A percentile compares a stretch with the other conserved stretches of the same genome.
These are phyloP conservation scores for Leccinum obscurum DNA, from an alignment of 768 basidiomycete genomes.

Conservation along the genomic window DNA sequence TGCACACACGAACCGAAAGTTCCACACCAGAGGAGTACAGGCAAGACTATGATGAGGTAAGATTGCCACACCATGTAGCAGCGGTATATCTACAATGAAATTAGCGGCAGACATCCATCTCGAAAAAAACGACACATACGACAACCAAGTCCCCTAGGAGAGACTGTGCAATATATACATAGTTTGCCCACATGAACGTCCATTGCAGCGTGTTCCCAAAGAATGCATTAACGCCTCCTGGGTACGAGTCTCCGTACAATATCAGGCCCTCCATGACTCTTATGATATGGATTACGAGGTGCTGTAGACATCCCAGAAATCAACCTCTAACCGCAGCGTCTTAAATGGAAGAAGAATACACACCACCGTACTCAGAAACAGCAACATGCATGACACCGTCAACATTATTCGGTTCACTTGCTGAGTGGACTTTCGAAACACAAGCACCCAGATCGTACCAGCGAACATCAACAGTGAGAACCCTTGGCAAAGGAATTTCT, in stretches of 20 bases:
- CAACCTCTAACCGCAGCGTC: neutral
- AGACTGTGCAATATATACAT: constrained; percentile 26
- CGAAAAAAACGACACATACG: constrained; percentile 15
- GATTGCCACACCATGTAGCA: constrained; percentile 37
- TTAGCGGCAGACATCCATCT: constrained; percentile 1
- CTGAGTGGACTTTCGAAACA: constrained; percentile 1
- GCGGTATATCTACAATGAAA: constrained; percentile 23
- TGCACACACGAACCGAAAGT: constrained; percentile 19
- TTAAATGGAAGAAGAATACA: neutral
- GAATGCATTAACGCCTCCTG: constrained; percentile 23
- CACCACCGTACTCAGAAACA: constrained; percentile 34
- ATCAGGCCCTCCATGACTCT: constrained; percentile 31
- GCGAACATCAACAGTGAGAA: constrained; percentile 39
- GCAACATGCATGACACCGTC: constrained; percentile 24
- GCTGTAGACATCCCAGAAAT: constrained; percentile 14
- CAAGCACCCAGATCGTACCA: constrained; percentile 29
- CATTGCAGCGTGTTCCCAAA: constrained; percentile 29
- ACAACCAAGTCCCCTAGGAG: constrained; percentile 32
- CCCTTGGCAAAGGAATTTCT: constrained; percentile 17
- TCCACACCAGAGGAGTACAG: constrained; percentile 31
- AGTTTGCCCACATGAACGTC: constrained; percentile 32
- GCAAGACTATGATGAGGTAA: constrained; percentile 26
- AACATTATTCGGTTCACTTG: constrained; percentile 25
- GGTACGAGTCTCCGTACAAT: constrained; percentile 13
- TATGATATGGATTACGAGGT: constrained; percentile 27